Evolutionary conservation across 2,329 filamentous ascomycete species (phyloP).

Genomic region (Fusarium equiseti): DNA sequence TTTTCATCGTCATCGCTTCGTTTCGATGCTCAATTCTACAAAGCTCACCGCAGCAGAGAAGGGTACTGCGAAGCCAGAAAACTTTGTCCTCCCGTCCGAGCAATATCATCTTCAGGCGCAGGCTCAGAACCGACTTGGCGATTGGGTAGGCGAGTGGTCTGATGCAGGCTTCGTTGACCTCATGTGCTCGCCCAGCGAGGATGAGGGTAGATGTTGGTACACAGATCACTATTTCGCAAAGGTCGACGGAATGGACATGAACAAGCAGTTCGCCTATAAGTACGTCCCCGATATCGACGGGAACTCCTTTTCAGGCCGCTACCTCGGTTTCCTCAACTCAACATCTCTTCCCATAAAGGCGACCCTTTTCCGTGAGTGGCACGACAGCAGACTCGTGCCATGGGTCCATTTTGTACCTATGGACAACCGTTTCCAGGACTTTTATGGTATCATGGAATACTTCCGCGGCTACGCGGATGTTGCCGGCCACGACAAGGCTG

Average conservation of each 20-base stretch:
- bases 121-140: slow-evolving; percentile 57
- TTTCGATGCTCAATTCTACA: slow-evolving; percentile 78
- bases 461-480: slow-evolving; percentile 71
- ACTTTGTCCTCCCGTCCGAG: slow-evolving; percentile 65
- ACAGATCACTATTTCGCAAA: slow-evolving; percentile 60
- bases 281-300: slow-evolving; percentile 83
- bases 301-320: slow-evolving; percentile 76
- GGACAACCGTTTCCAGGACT: slow-evolving; percentile 78
- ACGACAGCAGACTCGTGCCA: slow-evolving; percentile 77
- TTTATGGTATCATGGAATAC: slow-evolving; percentile 80
- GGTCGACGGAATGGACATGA: slow-evolving; percentile 56
- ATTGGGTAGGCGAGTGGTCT: slow-evolving; percentile 64
- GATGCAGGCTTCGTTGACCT: slow-evolving; percentile 67
- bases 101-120: slow-evolving; percentile 63
- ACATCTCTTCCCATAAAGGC: slow-evolving; percentile 81
- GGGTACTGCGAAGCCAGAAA: slow-evolving; percentile 57
- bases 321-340: slow-evolving; percentile 75
- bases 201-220: slow-evolving; percentile 60
- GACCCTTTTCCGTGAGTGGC: slow-evolving; percentile 84
- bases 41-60: slow-evolving; percentile 64
- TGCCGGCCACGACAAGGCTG: slow-evolving; percentile 66
- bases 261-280: slow-evolving; percentile 71
- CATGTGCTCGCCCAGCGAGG: slow-evolving; percentile 59
- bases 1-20: slow-evolving; percentile 81
- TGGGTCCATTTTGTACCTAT: slow-evolving; percentile 88